phyloP scores from a whole-genome alignment of 176 grass and related monocot species.

The Ananas comosus region DNA sequence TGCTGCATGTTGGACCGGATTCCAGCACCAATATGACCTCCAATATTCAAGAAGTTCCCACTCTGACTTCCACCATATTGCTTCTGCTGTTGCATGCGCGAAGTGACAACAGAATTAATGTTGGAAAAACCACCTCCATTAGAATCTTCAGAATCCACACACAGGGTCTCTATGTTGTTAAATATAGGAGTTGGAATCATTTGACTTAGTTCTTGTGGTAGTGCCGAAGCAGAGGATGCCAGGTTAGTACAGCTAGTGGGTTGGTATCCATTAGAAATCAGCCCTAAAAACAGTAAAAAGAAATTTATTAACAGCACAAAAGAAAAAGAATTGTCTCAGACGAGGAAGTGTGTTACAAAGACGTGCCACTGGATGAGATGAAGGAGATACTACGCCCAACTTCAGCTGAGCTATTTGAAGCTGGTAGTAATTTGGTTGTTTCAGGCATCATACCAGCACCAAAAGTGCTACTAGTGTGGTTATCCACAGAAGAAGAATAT shows the following conservation, averaged over 20 bases:
- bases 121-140: constrained; percentile 79
- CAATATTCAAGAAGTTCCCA: constrained; percentile 44
- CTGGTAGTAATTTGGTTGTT: constrained; percentile 33
- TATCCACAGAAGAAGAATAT: constrained; percentile 48
- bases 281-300: constrained; percentile 30
- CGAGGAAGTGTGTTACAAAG: not conserved
- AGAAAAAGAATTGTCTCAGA: too few species aligned
- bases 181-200: constrained; percentile 95
- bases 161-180: constrained; percentile 41
- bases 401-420: constrained; percentile 26
- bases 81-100: constrained; percentile 61
- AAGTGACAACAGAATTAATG: constrained; percentile 41
- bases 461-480: constrained; percentile 31
- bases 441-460: constrained; percentile 40
- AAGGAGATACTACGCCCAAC: not conserved
- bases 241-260: constrained; percentile 13
- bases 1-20: constrained; percentile 62
- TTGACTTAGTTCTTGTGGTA: constrained; percentile 59
- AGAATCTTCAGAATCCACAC: constrained; percentile 57
- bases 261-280: constrained; percentile 67
- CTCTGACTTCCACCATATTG: constrained; percentile 59
- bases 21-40: constrained; percentile 46
- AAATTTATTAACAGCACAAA: constrained; percentile 4
- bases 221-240: constrained; percentile 38
- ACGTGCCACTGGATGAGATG: not conserved